These are phyloP conservation scores for Podila horticola DNA, from an alignment of 192 early-diverging fungal species.

Conservation along the genomic window DNA sequence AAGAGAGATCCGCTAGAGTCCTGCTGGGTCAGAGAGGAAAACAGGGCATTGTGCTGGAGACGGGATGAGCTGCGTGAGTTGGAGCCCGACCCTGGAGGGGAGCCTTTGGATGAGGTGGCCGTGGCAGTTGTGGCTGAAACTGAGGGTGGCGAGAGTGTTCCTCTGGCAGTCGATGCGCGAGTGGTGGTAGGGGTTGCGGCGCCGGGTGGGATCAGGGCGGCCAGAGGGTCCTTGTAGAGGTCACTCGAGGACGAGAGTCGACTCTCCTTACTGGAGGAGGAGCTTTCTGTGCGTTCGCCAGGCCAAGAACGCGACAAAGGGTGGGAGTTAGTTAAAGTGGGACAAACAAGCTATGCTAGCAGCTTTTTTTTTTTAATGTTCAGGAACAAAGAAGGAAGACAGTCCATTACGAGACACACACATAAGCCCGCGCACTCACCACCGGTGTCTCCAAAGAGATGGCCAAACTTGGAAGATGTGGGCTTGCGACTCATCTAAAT, in stretches of 20 bases:
- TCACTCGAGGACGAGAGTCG: slow-evolving; percentile 28
- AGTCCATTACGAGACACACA: no score
- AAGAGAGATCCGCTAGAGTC: slow-evolving; percentile 25
- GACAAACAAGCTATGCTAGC: no score
- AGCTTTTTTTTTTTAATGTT: background rate
- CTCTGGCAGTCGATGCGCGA: slow-evolving; percentile 24
- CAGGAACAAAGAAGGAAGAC: background rate
- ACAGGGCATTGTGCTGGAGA: slow-evolving; percentile 37
- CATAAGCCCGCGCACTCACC: slow-evolving; percentile 14
- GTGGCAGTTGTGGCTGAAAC: background rate
- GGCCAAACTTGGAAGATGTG: slow-evolving; percentile 46
- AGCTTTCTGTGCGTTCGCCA: slow-evolving; percentile 11
- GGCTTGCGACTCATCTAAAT: slow-evolving; percentile 35
- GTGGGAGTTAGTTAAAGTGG: no score
- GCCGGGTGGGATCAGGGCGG: slow-evolving; percentile 35
- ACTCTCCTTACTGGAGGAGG: slow-evolving; percentile 26
- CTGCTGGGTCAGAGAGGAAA: slow-evolving; percentile 24
- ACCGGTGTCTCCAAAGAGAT: slow-evolving; percentile 47
- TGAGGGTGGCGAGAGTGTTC: slow-evolving; percentile 34
- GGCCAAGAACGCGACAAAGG: background rate
- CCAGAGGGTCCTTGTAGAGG: slow-evolving; percentile 46
- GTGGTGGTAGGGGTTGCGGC: slow-evolving; percentile 41
- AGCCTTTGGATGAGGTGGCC: slow-evolving; percentile 1
- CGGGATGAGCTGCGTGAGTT: slow-evolving; percentile 44
- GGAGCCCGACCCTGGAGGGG: slow-evolving; percentile 28